Evolutionary conservation across 495 filamentous ascomycete species (phyloP).

Genomic region (Penicillium desertorum): DNA sequence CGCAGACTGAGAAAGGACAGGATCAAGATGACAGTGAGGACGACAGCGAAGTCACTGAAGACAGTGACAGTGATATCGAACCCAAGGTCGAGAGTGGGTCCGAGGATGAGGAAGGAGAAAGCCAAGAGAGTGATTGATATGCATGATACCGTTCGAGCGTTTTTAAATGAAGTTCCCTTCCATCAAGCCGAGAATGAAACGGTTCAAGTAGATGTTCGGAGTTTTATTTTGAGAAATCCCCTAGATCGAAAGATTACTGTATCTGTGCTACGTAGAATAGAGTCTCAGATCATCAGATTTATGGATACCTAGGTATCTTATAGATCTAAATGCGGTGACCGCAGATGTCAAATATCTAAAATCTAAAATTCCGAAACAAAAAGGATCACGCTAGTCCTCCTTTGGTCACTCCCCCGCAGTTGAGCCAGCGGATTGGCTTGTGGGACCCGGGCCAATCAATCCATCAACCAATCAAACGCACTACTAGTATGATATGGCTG

Average conservation of each 20-base stretch:
- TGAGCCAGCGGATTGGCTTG: neutral
- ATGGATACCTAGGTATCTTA: neutral
- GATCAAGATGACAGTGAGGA: neutral
- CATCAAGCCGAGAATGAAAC: neutral
- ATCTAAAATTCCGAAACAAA: neutral
- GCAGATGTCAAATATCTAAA: neutral
- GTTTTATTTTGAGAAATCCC: neutral
- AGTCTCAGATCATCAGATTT: neutral
- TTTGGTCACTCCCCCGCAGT: slow-evolving; percentile 6
- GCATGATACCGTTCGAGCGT: neutral
- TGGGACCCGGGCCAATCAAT: slow-evolving; percentile 3
- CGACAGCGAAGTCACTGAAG: neutral
- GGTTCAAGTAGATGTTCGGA: neutral
- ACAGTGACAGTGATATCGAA: neutral
- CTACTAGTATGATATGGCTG: neutral
- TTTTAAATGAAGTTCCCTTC: neutral
- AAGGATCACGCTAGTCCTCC: neutral
- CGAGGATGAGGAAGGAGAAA: neutral
- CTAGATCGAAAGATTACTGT: neutral
- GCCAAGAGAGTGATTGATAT: neutral
- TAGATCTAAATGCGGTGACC: neutral
- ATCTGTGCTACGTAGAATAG: neutral
- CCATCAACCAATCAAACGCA: slow-evolving; percentile 8
- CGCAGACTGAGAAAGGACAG: neutral
- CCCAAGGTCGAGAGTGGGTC: neutral